Evolutionary conservation across 1,139 yeast species (phyloP), one percentile per base, ranked within the genome.

Genomic region (Taphrina pruni): DNA sequence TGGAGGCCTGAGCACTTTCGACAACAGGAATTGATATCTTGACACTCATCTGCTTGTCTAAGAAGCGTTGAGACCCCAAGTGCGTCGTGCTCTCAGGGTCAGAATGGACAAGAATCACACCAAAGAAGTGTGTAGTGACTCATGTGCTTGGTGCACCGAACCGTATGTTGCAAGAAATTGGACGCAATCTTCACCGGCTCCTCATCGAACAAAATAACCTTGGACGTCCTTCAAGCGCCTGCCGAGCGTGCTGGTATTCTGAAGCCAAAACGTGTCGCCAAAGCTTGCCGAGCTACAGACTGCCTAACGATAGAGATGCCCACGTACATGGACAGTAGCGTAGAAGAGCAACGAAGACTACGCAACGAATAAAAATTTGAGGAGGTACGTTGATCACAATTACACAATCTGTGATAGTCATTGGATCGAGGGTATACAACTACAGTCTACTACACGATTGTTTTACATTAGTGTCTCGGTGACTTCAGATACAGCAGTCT

Each of bases 381-480:
- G 14, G 14, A 2, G 6, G 43, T 14, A 39, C 43, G 6, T 6
- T 14, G 43, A 39, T 39, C 43, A 39, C 14, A 3, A 39, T 39
- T 39, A 39, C 14, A 11, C 11, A 6, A 39, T 39, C 2, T 39
- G 48, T 5, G 6, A 45, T 12, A 11, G 17, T 2, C n/a, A 17
- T 12, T 4, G 12, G 5, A 39, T 39, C 14, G 7, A 39, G 6
- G 14, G 14, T 39, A 2, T 45, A 45, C 20, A 45, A 14, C 48
- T 45, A 45, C 48, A 45, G 48, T n/a, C 48, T n/a, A 45, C 48
- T 14, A 20, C 48, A 45, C 48, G 20, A 45, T 7, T 50, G 36
- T 8, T 6, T 55, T 50, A 64, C 67, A 64, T 64, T 36, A 64
- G 36, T 8, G 67, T 64, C 39, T 64, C 67, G 6, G 61, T 55